These are phyloP conservation scores for Corylus americana DNA, from an alignment of 306 rosid species.

Conservation along the genomic window DNA sequence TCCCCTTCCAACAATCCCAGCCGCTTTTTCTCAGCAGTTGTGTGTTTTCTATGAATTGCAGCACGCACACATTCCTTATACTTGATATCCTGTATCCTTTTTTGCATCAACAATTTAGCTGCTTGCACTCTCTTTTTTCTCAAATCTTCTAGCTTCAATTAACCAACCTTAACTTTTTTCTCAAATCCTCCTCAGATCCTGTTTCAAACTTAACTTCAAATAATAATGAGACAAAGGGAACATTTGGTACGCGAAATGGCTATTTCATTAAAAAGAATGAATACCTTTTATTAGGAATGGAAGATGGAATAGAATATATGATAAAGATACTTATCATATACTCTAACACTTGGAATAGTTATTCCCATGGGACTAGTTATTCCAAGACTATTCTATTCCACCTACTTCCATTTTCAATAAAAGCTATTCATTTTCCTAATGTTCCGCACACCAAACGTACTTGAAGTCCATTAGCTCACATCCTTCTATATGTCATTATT, in stretches of 20 bases:
- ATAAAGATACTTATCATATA: too few relatives aligned
- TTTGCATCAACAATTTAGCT: slow-evolving; percentile 41
- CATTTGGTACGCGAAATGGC: too few relatives aligned
- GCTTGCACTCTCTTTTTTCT: slow-evolving; percentile 1
- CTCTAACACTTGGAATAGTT: too few relatives aligned
- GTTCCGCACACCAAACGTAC: too few relatives aligned
- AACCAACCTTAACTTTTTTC: neutral
- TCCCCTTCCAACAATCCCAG: slow-evolving; percentile 47
- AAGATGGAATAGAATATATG: too few relatives aligned
- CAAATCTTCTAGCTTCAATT: neutral
- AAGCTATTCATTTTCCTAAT: too few relatives aligned
- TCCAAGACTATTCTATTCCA: too few relatives aligned
- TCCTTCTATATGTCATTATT: neutral
- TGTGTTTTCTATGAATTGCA: slow-evolving; percentile 47
- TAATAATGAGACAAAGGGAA: neutral
- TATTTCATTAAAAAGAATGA: too few relatives aligned
- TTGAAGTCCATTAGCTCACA: neutral
- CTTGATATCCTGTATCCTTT: slow-evolving; percentile 45
- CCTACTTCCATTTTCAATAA: too few relatives aligned
- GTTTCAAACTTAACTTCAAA: neutral
- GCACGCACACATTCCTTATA: slow-evolving; percentile 50
- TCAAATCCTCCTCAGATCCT: neutral
- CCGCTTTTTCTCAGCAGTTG: slow-evolving; percentile 53
- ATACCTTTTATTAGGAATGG: too few relatives aligned
- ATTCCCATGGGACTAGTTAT: too few relatives aligned